These are phyloP conservation scores for Aspergillus clavatus DNA, from an alignment of 2,329 filamentous ascomycete species.

Conservation along the genomic window DNA sequence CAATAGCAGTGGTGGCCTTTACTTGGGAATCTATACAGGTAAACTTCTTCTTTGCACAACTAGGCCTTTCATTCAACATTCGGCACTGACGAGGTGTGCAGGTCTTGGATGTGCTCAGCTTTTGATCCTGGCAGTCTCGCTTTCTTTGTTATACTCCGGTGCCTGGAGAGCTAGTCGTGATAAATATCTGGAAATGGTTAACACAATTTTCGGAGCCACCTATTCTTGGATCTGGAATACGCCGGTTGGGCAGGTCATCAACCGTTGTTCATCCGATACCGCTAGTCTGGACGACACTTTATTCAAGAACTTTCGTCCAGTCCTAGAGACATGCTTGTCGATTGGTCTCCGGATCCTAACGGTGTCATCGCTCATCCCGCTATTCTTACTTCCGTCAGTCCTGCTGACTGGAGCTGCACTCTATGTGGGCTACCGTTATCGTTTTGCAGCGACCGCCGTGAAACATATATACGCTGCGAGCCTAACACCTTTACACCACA, in stretches of 20 bases:
- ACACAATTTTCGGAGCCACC: slow-evolving; percentile 8
- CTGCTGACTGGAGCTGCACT: slow-evolving; percentile 6
- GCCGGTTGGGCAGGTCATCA: slow-evolving; percentile 11
- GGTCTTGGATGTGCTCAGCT: slow-evolving; percentile 7
- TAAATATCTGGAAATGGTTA: slow-evolving; percentile 8
- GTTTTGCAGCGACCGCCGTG: slow-evolving; percentile 10
- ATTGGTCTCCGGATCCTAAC: slow-evolving; percentile 12
- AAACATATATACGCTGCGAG: slow-evolving; percentile 12
- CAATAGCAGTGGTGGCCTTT: background rate
- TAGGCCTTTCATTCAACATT: too few relatives aligned
- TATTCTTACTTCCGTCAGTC: slow-evolving; percentile 12
- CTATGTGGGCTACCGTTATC: slow-evolving; percentile 9
- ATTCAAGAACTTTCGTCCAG: slow-evolving; percentile 8
- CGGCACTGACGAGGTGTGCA: background rate
- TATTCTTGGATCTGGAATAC: slow-evolving; percentile 13
- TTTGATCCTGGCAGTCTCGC: slow-evolving; percentile 5
- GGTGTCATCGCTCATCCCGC: slow-evolving; percentile 10
- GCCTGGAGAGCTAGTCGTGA: slow-evolving; percentile 11
- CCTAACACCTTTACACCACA: slow-evolving; percentile 10
- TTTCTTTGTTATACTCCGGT: slow-evolving; percentile 7
- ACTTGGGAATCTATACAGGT: slow-evolving; percentile 4
- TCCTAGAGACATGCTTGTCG: slow-evolving; percentile 12
- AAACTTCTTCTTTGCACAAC: background rate
- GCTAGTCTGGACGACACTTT: slow-evolving; percentile 10
- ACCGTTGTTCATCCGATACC: slow-evolving; percentile 14